Percentiles rank a stretch among this genome's conserved stretches.
These are phyloP conservation scores for Phytopythium cucurbitacearum DNA, from an alignment of 352 stramenopile genomes.

Conservation along the genomic window DNA sequence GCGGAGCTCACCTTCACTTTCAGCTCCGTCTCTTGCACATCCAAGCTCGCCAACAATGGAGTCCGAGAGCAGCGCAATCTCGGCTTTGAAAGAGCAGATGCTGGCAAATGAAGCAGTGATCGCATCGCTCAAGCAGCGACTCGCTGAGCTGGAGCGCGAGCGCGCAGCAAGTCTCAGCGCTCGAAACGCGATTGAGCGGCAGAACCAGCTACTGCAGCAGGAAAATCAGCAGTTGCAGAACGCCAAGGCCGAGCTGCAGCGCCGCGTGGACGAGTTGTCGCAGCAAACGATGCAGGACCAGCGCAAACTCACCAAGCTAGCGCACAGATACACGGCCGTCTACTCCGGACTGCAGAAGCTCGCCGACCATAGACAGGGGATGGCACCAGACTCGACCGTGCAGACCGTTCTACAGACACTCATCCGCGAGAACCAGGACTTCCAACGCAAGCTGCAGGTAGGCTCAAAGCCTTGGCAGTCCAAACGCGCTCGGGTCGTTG, in stretches of 20 bases:
- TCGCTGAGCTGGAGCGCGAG: slow-evolving; percentile 45
- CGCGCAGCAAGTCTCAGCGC: slow-evolving; percentile 14
- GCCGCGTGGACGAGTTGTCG: slow-evolving; percentile 42
- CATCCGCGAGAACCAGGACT: slow-evolving; percentile 66
- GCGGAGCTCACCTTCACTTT: not conserved
- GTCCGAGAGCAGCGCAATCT: not conserved
- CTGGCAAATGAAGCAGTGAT: slow-evolving; percentile 35
- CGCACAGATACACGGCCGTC: slow-evolving; percentile 41
- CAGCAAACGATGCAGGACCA: slow-evolving; percentile 42
- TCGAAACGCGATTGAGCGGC: slow-evolving; percentile 31
- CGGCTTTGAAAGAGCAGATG: slow-evolving; percentile 11
- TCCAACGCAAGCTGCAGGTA: slow-evolving; percentile 53
- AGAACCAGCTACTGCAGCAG: slow-evolving; percentile 22
- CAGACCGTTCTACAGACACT: slow-evolving; percentile 55
- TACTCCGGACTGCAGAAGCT: slow-evolving; percentile 61
- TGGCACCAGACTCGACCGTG: slow-evolving; percentile 9
- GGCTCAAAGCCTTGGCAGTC: not conserved
- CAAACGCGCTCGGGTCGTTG: too few relatives aligned
- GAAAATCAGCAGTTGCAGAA: slow-evolving; percentile 36
- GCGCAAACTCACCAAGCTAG: slow-evolving; percentile 66
- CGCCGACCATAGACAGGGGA: slow-evolving; percentile 23
- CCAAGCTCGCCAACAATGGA: too few relatives aligned
- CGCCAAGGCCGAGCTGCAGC: slow-evolving; percentile 31
- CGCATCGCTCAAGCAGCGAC: slow-evolving; percentile 35
- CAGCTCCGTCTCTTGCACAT: too few relatives aligned